Evolutionary conservation across 2,329 filamentous ascomycete species (phyloP), one percentile per base, ranked within the genome.

Genomic region (Diaporthe destruens): DNA sequence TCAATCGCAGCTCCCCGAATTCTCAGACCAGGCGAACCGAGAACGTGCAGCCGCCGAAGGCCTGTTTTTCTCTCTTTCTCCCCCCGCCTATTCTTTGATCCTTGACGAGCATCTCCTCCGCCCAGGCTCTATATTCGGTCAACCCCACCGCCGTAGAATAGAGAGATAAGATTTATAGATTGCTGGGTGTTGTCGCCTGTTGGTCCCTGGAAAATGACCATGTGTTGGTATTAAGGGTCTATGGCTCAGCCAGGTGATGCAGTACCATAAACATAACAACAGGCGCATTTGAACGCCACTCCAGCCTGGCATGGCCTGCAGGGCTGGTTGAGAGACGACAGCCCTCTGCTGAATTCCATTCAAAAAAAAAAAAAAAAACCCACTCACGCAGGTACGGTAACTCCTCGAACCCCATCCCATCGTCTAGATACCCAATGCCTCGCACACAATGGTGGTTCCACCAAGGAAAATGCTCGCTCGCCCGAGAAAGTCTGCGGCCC

Each of bases 381-480:
- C 34, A 49, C 29, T 3, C 23, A 23, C 14, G 29, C 49, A 65
- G 59, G 59, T 29, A 25, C 16, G 44, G 32, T 51, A 51, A 65
- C 61, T 65, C 61, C 61, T 29, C 61, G 11, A 65, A 51, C 61
- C 44, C 61, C 61, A 36, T 12, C 61, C 61, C 29, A 20, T 39
- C 32, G 32, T 51, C 61, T 65, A 65, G 61, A 32, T 65, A 39
- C 61, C 44, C 44, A 65, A 65, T 65, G 61, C 61, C 34, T 36
- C 42, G 59, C 59, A 49, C 59, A 51, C 44, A n/a, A 44, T 4
- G 29, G 61, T 51, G 44, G 61, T 14, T 29, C 44, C 44, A 7
- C 25, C 59, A 12, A 53, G 36, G 18, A 47, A 51, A 66, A 66
- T 66, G 61, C 61, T 66, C 47, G 61, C 29, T 66, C 61, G 44